phyloP scores from a whole-genome alignment of 2,329 filamentous ascomycete genomes.

The Phialophora chinensis region DNA sequence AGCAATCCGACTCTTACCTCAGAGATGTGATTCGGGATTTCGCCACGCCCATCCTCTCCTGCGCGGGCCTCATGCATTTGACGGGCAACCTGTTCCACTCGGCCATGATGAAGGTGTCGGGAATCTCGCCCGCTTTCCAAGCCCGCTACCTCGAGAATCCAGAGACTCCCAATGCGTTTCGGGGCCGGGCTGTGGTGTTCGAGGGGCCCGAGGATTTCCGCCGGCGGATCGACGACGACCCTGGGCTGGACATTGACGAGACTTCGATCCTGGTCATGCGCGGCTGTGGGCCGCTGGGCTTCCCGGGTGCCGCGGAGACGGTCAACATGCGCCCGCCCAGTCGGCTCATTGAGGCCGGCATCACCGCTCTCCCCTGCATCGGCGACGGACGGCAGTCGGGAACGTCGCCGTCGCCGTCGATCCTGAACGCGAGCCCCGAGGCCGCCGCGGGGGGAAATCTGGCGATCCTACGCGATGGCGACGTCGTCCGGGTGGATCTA shows the following conservation, averaged over 20 bases:
- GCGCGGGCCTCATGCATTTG: slow-evolving; percentile 60
- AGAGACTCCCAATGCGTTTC: slow-evolving; percentile 56
- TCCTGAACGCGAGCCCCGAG: slow-evolving; percentile 63
- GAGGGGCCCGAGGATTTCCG: slow-evolving; percentile 60
- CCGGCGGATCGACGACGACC: slow-evolving; percentile 49
- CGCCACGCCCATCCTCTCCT: slow-evolving; percentile 51
- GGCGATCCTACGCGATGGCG: slow-evolving; percentile 57
- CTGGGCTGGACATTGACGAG: slow-evolving; percentile 48
- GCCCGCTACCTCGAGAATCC: slow-evolving; percentile 54
- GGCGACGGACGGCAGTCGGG: slow-evolving; percentile 63
- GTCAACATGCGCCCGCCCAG: slow-evolving; percentile 60
- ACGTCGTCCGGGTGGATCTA: slow-evolving; percentile 58
- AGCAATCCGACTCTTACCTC: too few relatives aligned
- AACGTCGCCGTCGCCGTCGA: slow-evolving; percentile 61
- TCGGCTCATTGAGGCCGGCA: slow-evolving; percentile 53
- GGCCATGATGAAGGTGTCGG: slow-evolving; percentile 61
- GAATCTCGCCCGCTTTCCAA: slow-evolving; percentile 55
- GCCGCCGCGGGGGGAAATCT: slow-evolving; percentile 62
- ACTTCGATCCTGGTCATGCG: slow-evolving; percentile 57
- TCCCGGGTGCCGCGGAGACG: slow-evolving; percentile 59
- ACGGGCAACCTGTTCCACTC: slow-evolving; percentile 57
- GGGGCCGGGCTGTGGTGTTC: slow-evolving; percentile 56
- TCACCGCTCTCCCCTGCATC: slow-evolving; percentile 57
- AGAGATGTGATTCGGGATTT: slow-evolving; percentile 45
- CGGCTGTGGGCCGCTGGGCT: slow-evolving; percentile 57